phyloP scores from a whole-genome alignment of 306 rosid genomes.

The Gastrolobium bilobum region DNA sequence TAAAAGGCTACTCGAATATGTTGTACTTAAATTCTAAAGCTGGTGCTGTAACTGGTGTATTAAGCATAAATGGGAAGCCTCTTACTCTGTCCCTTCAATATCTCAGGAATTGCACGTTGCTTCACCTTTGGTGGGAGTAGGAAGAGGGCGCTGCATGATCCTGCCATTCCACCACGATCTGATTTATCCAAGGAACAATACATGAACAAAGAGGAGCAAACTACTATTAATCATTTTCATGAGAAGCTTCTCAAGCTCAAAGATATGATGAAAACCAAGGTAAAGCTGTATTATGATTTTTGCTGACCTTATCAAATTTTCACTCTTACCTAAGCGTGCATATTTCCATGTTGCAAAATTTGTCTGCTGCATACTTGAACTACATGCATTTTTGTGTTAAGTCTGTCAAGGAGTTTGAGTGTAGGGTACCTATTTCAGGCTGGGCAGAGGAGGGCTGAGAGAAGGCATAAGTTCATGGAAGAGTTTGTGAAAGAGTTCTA shows the following conservation, averaged over 20 bases:
- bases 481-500: conserved; percentile 84
- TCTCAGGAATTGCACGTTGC: conserved; percentile 90
- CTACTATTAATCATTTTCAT: conserved; percentile 87
- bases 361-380: conserved; percentile 4
- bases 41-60: not conserved
- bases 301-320: not conserved
- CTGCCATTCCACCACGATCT: conserved; percentile 70
- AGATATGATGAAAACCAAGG: conserved; percentile 95
- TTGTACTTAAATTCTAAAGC: conserved; percentile 14
- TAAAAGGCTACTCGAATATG: conserved; percentile 4
- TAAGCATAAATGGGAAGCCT: not conserved
- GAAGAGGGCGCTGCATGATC: conserved; percentile 76
- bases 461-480: conserved; percentile 89
- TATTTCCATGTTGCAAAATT: conserved; percentile 15
- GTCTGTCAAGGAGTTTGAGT: conserved; percentile 22
- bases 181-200: conserved; percentile 75
- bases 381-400: not conserved
- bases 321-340: not conserved
- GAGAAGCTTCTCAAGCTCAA: conserved; percentile 96
- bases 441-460: conserved; percentile 88
- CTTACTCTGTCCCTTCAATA: conserved; percentile 29
- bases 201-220: conserved; percentile 80
- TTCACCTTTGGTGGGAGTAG: conserved; percentile 94
- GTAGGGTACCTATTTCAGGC: conserved; percentile 66
- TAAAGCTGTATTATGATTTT: conserved; percentile 25